phyloP scores from a whole-genome alignment of 192 early-diverging fungal genomes.

The Coemansia sp. region DNA sequence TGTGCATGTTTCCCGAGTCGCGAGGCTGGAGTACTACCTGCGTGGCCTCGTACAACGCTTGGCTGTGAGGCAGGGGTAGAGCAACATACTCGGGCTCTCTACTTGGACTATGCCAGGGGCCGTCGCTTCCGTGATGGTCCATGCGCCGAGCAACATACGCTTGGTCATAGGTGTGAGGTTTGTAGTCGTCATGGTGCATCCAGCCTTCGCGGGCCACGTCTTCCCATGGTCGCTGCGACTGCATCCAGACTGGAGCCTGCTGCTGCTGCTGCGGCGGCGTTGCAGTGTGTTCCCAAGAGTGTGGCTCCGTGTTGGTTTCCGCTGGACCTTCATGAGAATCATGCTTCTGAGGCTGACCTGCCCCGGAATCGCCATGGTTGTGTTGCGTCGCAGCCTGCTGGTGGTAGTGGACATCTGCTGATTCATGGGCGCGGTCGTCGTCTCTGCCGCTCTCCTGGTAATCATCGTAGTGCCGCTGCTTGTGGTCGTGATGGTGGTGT shows the following conservation, averaged over 20 bases:
- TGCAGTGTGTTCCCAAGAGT: background rate
- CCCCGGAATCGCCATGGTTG: background rate
- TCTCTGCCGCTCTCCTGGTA: background rate
- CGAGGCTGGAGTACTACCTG: slow-evolving; percentile 43
- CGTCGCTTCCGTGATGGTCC: slow-evolving; percentile 6
- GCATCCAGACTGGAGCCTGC: slow-evolving; percentile 37
- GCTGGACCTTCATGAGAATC: background rate
- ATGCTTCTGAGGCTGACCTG: background rate
- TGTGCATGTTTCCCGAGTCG: background rate
- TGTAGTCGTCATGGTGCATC: slow-evolving; percentile 48
- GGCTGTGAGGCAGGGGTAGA: slow-evolving; percentile 23
- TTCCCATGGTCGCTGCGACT: slow-evolving; percentile 56
- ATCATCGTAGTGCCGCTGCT: background rate
- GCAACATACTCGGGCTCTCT: slow-evolving; percentile 6
- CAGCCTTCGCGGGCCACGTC: slow-evolving; percentile 54
- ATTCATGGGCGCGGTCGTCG: background rate
- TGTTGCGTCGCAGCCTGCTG: too few relatives aligned
- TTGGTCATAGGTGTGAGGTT: slow-evolving; percentile 49
- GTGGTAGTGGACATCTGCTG: too few relatives aligned
- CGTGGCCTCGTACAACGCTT: slow-evolving; percentile 41
- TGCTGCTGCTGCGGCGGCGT: background rate
- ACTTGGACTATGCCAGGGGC: background rate
- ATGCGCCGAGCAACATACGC: slow-evolving; percentile 50
- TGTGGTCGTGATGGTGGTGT: background rate
- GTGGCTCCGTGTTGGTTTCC: background rate